Conservation (phyloP, 768 basidiomycete genomes). For the Leucocoprinus leucothites region DNA sequence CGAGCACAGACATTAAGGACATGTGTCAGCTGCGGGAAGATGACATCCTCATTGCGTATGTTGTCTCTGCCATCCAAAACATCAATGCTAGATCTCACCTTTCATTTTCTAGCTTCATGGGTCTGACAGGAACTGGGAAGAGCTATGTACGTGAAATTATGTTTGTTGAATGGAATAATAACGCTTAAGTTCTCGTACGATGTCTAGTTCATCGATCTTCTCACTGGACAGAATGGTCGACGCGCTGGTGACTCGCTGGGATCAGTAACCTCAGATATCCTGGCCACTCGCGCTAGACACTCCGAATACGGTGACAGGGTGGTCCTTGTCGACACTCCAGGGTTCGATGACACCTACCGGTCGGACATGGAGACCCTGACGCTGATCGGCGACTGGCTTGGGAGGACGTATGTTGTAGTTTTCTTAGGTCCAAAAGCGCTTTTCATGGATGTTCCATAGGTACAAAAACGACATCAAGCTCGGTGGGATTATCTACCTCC, state of each 20-base stretch:
- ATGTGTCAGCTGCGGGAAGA: background rate
- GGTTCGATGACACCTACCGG: conserved; percentile 22
- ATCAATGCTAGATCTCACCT: background rate
- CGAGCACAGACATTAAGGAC: no score
- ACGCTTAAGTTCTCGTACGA: no score
- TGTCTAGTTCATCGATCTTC: no score
- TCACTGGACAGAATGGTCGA: no score
- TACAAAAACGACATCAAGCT: conserved; percentile 23
- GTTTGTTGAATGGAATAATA: no score
- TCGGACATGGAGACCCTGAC: conserved; percentile 21
- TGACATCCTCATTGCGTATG: conserved; percentile 23
- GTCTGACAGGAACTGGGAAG: conserved; percentile 27
- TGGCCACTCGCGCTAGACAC: background rate
- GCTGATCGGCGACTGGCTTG: conserved; percentile 22
- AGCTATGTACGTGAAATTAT: conserved; percentile 22
- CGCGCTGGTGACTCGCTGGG: conserved; percentile 24
- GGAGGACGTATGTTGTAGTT: background rate
- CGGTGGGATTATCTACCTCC: conserved; percentile 36
- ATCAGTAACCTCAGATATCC: conserved; percentile 30
- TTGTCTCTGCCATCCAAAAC: background rate
- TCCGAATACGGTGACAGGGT: background rate
- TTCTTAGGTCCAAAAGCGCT: background rate
- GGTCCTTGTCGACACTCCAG: conserved; percentile 25
- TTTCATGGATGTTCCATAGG: conserved; percentile 12
- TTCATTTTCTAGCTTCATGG: conserved; percentile 20